phyloP scores from a whole-genome alignment of 208 protist genomes.

The Sergeia podlipaevii region DNA sequence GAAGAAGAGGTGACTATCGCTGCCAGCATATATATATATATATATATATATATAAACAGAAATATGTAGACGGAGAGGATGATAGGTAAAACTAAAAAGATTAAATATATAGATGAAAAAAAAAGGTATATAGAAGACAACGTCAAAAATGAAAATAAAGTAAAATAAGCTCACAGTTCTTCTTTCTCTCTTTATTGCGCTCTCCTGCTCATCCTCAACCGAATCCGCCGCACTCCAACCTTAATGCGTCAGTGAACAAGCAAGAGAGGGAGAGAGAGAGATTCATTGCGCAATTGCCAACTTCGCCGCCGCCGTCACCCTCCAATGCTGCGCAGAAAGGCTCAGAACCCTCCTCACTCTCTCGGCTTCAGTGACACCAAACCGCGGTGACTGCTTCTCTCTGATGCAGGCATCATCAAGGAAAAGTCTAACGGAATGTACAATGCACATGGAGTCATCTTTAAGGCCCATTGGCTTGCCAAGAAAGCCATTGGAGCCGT shows the following conservation, averaged over 20 bases:
- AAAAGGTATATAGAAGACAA: not conserved
- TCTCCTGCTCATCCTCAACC: not conserved
- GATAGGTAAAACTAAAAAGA: not conserved
- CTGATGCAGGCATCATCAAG: too few relatives aligned
- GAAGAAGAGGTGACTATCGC: too few relatives aligned
- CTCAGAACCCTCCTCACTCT: too few relatives aligned
- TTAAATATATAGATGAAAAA: slow-evolving; percentile 6
- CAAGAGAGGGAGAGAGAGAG: too few relatives aligned
- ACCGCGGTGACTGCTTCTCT: too few relatives aligned
- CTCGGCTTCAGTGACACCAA: too few relatives aligned
- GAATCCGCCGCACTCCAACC: too few relatives aligned
- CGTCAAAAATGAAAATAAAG: not conserved
- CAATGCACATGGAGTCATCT: slow-evolving; percentile 32
- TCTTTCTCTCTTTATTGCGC: not conserved
- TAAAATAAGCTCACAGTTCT: slow-evolving; percentile 1
- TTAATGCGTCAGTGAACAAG: too few relatives aligned
- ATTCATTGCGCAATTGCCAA: too few relatives aligned
- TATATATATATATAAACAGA: slow-evolving; percentile 4
- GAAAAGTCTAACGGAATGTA: slow-evolving; percentile 28
- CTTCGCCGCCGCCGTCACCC: too few relatives aligned
- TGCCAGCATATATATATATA: too few relatives aligned
- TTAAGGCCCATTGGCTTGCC: slow-evolving; percentile 31
- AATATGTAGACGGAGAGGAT: slow-evolving; percentile 7
- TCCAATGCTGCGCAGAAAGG: too few relatives aligned
- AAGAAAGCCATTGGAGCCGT: slow-evolving; percentile 28